phyloP scores from a whole-genome alignment of 352 stramenopile genomes.

The Phytophthora hybrid region DNA sequence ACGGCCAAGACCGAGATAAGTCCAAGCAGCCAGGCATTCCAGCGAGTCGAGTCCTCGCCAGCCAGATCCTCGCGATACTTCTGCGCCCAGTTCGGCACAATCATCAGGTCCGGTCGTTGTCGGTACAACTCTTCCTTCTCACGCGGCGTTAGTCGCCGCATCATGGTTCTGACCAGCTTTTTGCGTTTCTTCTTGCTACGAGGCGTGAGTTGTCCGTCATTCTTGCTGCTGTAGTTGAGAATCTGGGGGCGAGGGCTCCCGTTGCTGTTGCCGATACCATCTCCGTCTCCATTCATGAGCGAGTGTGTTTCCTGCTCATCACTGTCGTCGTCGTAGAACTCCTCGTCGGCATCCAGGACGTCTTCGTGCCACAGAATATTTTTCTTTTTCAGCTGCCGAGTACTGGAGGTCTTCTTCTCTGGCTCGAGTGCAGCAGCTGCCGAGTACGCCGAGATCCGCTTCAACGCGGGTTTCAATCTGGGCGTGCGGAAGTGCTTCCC shows the following conservation, averaged over 20 bases:
- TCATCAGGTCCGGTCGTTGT: conserved; percentile 86
- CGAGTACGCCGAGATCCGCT: conserved; percentile 81
- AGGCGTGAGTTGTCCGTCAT: conserved; percentile 60
- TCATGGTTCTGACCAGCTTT: conserved; percentile 78
- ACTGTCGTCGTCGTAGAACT: conserved; percentile 75
- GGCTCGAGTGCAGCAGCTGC: conserved; percentile 54
- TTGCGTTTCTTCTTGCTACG: conserved; percentile 85
- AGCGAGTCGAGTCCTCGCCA: conserved; percentile 70
- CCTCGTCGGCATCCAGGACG: conserved; percentile 79
- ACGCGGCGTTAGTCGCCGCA: conserved; percentile 78
- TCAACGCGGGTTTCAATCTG: conserved; percentile 66
- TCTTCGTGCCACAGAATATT: conserved; percentile 78
- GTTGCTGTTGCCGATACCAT: conserved; percentile 32
- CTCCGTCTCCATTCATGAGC: conserved; percentile 53
- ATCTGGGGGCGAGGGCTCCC: conserved; percentile 51
- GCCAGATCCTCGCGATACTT: conserved; percentile 89
- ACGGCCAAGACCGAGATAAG: conserved; percentile 77
- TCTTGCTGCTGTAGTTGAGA: conserved; percentile 65
- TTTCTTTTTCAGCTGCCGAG: conserved; percentile 56
- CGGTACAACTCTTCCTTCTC: conserved; percentile 90
- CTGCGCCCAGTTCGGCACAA: conserved; percentile 89
- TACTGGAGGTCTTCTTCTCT: conserved; percentile 42
- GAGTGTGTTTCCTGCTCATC: conserved; percentile 59
- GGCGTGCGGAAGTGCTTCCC: conserved; percentile 69
- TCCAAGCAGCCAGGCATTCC: conserved; percentile 81